Conservation (phyloP, 257 asterid genomes). For the Solanum bulbocastanum region DNA sequence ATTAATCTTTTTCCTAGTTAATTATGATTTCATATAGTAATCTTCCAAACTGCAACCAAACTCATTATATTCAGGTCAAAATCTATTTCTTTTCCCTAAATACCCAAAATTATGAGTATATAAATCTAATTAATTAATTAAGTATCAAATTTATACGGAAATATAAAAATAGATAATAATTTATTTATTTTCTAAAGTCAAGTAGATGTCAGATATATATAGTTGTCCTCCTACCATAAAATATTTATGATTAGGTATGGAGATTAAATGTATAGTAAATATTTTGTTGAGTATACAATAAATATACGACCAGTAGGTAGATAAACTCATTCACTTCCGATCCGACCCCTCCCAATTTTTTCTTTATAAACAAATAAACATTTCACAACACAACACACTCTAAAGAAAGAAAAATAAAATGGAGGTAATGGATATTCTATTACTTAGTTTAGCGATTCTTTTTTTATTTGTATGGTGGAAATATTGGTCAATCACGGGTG, state of each 20-base stretch:
- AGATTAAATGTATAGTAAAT: background rate
- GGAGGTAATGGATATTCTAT: constrained; percentile 39
- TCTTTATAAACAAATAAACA: background rate
- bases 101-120: background rate
- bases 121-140: background rate
- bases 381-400: background rate
- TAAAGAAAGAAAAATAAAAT: background rate
- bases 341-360: background rate
- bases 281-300: background rate
- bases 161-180: background rate
- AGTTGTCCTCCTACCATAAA: background rate
- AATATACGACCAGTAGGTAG: background rate
- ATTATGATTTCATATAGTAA: background rate
- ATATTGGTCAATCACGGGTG: constrained; percentile 34
- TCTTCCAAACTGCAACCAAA: background rate
- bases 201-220: background rate
- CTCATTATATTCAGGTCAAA: background rate
- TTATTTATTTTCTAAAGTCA: background rate
- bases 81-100: background rate
- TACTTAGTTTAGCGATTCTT: constrained; percentile 24
- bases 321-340: constrained; percentile 2
- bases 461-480: constrained; percentile 66
- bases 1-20: background rate
- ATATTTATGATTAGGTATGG: background rate
- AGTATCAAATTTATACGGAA: background rate